phyloP scores from a whole-genome alignment of 129 eudicot species.

The Solidago caesia region DNA sequence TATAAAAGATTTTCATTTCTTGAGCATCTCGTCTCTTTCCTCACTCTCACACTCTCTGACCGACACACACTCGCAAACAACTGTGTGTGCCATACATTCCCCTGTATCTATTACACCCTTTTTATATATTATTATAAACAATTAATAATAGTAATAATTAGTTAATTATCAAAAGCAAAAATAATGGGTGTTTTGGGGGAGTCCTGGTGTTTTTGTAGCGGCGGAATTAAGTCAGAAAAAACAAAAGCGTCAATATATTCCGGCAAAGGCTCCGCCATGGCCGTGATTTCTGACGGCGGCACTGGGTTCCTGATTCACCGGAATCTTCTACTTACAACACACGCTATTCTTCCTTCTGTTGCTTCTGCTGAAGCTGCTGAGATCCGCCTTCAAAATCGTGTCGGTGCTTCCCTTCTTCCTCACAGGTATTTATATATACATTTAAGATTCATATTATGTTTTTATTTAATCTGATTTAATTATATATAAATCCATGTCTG shows the following conservation, averaged over 20 bases:
- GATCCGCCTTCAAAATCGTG: slow-evolving; percentile 83
- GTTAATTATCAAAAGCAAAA: neutral
- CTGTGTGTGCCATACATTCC: slow-evolving; percentile 23
- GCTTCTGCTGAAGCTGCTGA: slow-evolving; percentile 83
- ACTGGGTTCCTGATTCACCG: slow-evolving; percentile 89
- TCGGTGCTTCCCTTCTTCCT: slow-evolving; percentile 73
- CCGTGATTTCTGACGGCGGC: slow-evolving; percentile 38
- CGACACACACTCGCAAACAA: neutral
- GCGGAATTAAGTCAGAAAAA: slow-evolving; percentile 90
- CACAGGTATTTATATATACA: slow-evolving; percentile 50
- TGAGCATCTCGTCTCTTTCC: slow-evolving; percentile 29
- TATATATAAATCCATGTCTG: too few species aligned
- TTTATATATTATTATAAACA: too few species aligned
- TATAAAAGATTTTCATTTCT: slow-evolving; percentile 13
- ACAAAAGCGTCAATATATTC: slow-evolving; percentile 67
- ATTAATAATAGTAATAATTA: too few species aligned
- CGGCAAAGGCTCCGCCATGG: slow-evolving; percentile 77
- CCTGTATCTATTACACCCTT: neutral
- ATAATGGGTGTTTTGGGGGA: slow-evolving; percentile 74
- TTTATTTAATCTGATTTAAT: slow-evolving; percentile 10
- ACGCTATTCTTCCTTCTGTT: slow-evolving; percentile 75
- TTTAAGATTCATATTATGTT: neutral
- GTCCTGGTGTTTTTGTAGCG: slow-evolving; percentile 94
- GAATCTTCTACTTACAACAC: slow-evolving; percentile 86
- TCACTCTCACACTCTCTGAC: neutral